Evolutionary conservation across 306 rosid species (phyloP), one percentile per base, ranked within the genome.

Genomic region (Begonia loranthoides): DNA sequence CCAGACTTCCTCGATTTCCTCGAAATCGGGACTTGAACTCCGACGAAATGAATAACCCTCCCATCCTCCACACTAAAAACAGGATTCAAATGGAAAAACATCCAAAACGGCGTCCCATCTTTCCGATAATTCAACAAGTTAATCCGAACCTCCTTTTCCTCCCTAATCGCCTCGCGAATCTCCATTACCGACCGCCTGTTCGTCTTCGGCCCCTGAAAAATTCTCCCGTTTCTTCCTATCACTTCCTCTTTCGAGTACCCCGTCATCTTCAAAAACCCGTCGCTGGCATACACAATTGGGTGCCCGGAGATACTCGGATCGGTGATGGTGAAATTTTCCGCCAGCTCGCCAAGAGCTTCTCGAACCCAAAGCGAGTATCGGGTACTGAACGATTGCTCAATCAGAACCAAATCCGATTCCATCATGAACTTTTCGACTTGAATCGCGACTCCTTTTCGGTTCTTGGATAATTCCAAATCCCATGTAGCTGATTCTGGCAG

Each of bases 231-330:
- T 51, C 15, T 70, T 9, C 95, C 99, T 10, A 86, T 47, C 51
- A 90, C 95, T 61, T 90, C 99, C 12, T 59, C 67, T 12, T 41
- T 58, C 10, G 77, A 7, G 58, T 80, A 90, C 2, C 99, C 99
- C 13, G 72, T 76, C 77, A 86, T 73, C 62, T 80, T 86, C 65
- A 86, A 71, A 67, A 90, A 83, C 48, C 76, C 94, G 4, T 50
- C 57, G 73, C 99, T 90, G 11, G 79, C 99, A 49, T 80, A 90
- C n/a, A 90, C 86, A 49, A 90, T 86, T 0, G 99, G 99, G 41
- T 90, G 95, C 19, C 88, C 88, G 0, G 77, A 56, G 50, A 86
- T 56, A 40, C 73, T 52, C 40, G 99, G 99, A 70, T 90, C 99
- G 40, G 93, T 90, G 64, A 90, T 75, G 17, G 78, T 80, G 62